Evolutionary conservation across 2,329 filamentous ascomycete species (phyloP), one percentile per base, ranked within the genome.

Genomic region (Penicillium sclerotigenum): DNA sequence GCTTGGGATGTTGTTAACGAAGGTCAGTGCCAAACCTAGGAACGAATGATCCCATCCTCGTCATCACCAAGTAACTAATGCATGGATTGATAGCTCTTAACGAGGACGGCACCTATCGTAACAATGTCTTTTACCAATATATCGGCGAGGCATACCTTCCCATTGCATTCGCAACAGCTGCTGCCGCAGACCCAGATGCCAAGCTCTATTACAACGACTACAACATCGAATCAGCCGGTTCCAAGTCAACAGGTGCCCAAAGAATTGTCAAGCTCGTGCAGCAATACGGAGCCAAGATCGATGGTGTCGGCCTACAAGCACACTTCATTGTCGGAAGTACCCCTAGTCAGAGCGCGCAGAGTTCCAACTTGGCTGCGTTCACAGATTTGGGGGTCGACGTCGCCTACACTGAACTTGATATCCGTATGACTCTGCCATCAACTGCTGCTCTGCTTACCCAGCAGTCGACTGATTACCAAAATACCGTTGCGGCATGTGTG

Each of bases 181-280:
- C 71, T 4, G 79, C 79, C 10, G 87, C 86, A 26, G 88, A 90
- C 70, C 85, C 87, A 3, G 59, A 65, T 22, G 71, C 67, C 16
- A 77, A 79, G 47, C 72, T 80, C 45, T 77, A 76, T 65, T 75
- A 75, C 60, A 78, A 78, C 62, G 71, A 79, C 48, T 76, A 75
- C 53, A 76, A 73, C 64, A 75, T 78, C 52, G 76, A 77, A 53
- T 70, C 64, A 33, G 61, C 68, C 3, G 69, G 73, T 5, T 48
- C 63, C 49, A 77, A 77, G 58, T 62, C 70, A 8, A 69, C 64
- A 2, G 71, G 60, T n/a, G 71, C 71, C 1, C 64, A 68, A 43
- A 64, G 63, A 5, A 73, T 78, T 28, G 69, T 77, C 59, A 70
- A 74, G 56, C 62, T 75, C 20, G 54, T 78, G 47, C 55, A 77